These are phyloP conservation scores for Phytophthora idaei DNA, from an alignment of 352 stramenopile species.

Conservation along the genomic window DNA sequence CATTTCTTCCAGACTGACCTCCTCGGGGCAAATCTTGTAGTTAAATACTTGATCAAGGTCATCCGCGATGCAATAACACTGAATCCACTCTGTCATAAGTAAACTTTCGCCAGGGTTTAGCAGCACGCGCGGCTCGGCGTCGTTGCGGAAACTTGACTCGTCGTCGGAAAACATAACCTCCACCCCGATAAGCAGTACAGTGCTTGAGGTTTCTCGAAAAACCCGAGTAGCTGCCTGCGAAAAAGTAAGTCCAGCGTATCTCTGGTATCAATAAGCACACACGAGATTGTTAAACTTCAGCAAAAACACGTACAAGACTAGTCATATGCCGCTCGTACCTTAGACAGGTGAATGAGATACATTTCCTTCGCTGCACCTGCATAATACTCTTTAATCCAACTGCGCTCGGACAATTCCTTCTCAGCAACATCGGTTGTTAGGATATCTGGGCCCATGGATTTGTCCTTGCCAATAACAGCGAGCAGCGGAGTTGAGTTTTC, in stretches of 20 bases:
- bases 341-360: slow-evolving; percentile 83
- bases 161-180: slow-evolving; percentile 72
- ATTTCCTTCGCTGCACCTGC: slow-evolving; percentile 82
- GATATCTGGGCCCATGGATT: slow-evolving; percentile 31
- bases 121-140: slow-evolving; percentile 67
- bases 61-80: slow-evolving; percentile 88
- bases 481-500: slow-evolving; percentile 18
- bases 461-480: slow-evolving; percentile 35
- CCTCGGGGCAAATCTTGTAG: slow-evolving; percentile 58
- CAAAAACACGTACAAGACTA: neutral
- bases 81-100: slow-evolving; percentile 77
- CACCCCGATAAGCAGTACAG: slow-evolving; percentile 79
- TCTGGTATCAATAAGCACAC: slow-evolving; percentile 34
- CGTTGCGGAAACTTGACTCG: slow-evolving; percentile 24
- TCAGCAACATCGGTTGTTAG: slow-evolving; percentile 24
- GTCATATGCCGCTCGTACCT: slow-evolving; percentile 33
- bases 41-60: slow-evolving; percentile 73
- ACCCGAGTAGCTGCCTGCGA: slow-evolving; percentile 58
- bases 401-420: slow-evolving; percentile 19
- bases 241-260: slow-evolving; percentile 77
- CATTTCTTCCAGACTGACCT: slow-evolving; percentile 51
- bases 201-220: slow-evolving; percentile 70
- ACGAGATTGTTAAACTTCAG: neutral
- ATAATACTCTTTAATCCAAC: slow-evolving; percentile 81
- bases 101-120: slow-evolving; percentile 79